Base-by-base conservation (phyloP, 2,329 filamentous ascomycete species). In the Sarocladium strictum region DNA sequence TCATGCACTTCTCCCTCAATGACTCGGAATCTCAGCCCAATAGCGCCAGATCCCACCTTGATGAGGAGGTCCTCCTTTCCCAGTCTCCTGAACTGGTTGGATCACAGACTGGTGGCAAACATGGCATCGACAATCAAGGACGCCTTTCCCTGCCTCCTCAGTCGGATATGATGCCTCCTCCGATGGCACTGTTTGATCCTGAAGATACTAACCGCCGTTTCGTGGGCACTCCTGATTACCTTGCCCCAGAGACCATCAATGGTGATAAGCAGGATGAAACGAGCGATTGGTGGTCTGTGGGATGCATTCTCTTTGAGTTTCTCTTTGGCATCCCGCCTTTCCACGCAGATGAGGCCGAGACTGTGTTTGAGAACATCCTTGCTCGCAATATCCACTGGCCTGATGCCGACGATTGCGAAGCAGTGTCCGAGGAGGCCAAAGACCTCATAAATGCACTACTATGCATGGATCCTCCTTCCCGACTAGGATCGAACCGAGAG, bases 241-340 rank as follows among this genome's bases (percentile, higher is more conserved):
- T 99, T 14, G 94, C 94, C 0, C 94, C 94, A 0, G 95, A 99
- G 67, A 99, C 95, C 0, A 96, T 99, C 65, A 92, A 90, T 60
- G 94, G 95, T 51, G 85, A 91, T 60, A 91, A 93, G 1, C 94
- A 99, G 69, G 94, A 99, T 65, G 93, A 97, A 69, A 94, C 93
- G 61, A 97, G 94, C 66, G 94, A 99, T 83, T 99, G 94, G 94
- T 99, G 94, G 94, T 97, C 94, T 21, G 80, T 99, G n/a, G 94
- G 94, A 1, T 99, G 95, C 68, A 97, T 99, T 62, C 76, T 97
- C 70, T 99, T 97, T 64, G 94, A 99, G 65, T 97, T 96, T 61
- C 75, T 99, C 2, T 97, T 90, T 65, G 94, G 94, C 1, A 87
- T 90, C 56, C 94, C 94, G 1, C 94, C 94, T 0, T 99, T 99